A percentile compares a stretch with the other conserved stretches of the same genome.
Conservation (phyloP, 805 yeast species). For the Candida xiaguanensis region DNA sequence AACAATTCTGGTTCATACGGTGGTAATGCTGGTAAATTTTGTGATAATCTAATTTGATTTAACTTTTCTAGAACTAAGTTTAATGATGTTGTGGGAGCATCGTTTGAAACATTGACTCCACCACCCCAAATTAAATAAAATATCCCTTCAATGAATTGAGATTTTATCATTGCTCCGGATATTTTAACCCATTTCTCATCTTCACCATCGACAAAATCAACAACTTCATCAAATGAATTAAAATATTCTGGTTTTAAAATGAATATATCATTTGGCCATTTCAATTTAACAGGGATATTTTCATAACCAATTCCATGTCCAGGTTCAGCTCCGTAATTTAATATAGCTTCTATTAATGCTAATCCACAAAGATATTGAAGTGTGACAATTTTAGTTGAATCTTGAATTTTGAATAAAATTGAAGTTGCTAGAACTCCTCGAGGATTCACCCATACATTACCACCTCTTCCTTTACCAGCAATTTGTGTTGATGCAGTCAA, state of each 20-base stretch:
- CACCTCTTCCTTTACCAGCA: conserved; percentile 92
- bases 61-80: conserved; percentile 63
- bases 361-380: conserved; percentile 81
- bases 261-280: conserved; percentile 97
- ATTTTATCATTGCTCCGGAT: conserved; percentile 81
- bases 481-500: conserved; percentile 79
- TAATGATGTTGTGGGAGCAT: conserved; percentile 90
- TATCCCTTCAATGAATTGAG: conserved; percentile 56
- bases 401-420: conserved; percentile 58
- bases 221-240: conserved; percentile 25
- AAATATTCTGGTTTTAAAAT: conserved; percentile 62
- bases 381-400: conserved; percentile 62
- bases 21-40: conserved; percentile 44
- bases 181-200: conserved; percentile 72
- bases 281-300: conserved; percentile 73
- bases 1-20: conserved; percentile 47
- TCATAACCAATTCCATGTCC: conserved; percentile 55
- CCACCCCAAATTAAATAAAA: conserved; percentile 78
- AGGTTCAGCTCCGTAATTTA: conserved; percentile 46
- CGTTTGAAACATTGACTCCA: conserved; percentile 79
- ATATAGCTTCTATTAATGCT: conserved; percentile 77
- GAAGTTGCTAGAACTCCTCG: conserved; percentile 86
- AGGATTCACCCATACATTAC: conserved; percentile 94
- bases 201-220: conserved; percentile 42
- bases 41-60: conserved; percentile 46